These are phyloP conservation scores for Parathielavia hyrcaniae DNA, from an alignment of 495 filamentous ascomycete genomes.

Conservation along the genomic window DNA sequence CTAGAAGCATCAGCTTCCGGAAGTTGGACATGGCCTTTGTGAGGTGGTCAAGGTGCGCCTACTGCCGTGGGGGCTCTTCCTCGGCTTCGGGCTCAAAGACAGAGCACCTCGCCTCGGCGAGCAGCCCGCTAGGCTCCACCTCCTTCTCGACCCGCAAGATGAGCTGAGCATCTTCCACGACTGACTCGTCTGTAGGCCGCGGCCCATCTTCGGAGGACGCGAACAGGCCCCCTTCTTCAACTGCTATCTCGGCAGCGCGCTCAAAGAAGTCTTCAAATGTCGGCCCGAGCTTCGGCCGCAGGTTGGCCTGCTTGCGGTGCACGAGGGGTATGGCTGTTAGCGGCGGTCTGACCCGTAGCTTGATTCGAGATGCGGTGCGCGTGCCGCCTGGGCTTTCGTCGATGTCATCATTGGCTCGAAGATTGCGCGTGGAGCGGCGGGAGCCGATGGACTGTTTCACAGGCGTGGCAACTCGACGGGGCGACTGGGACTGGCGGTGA, in stretches of 20 bases:
- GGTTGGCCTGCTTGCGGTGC: conserved; percentile 48
- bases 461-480: conserved; percentile 30
- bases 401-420: conserved; percentile 29
- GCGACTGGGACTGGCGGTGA: conserved; percentile 33
- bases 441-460: conserved; percentile 34
- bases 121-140: conserved; percentile 63
- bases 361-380: conserved; percentile 37
- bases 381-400: conserved; percentile 21
- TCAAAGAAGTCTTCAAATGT: conserved; percentile 50
- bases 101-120: conserved; percentile 65
- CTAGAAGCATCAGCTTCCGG: conserved; percentile 65
- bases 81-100: conserved; percentile 72
- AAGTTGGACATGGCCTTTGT: conserved; percentile 75
- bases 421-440: conserved; percentile 36
- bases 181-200: conserved; percentile 45
- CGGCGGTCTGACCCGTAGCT: conserved; percentile 37
- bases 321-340: conserved; percentile 44
- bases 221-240: conserved; percentile 47
- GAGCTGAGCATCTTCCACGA: conserved; percentile 47
- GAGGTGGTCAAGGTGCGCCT: conserved; percentile 79
- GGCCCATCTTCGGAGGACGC: conserved; percentile 49
- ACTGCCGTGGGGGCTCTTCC: conserved; percentile 67
- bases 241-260: conserved; percentile 39
- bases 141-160: conserved; percentile 62
- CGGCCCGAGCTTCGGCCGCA: conserved; percentile 41